Evolutionary conservation across 2,329 filamentous ascomycete genomes (phyloP).

Genomic region (Cadophora sp.): DNA sequence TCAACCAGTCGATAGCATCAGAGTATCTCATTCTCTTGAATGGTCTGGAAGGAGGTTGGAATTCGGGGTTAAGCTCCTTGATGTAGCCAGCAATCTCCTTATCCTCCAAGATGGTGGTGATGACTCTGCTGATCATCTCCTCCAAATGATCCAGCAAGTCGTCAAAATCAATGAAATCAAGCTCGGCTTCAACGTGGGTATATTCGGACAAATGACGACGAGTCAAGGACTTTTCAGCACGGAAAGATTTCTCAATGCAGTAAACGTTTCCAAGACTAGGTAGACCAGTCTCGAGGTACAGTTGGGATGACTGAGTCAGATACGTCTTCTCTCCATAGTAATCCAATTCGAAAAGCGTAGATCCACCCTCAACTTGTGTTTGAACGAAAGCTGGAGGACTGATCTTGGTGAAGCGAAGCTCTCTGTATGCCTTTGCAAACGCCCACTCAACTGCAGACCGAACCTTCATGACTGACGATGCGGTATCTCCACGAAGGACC

Average conservation of each 20-base stretch:
- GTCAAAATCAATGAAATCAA: conserved; percentile 93
- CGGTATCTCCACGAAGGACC: conserved; percentile 71
- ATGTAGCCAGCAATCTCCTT: conserved; percentile 75
- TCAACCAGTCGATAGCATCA: conserved; percentile 94
- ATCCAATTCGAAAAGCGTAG: conserved; percentile 63
- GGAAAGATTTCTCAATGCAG: conserved; percentile 98
- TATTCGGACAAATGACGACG: conserved; percentile 95
- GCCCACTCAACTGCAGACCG: conserved; percentile 72
- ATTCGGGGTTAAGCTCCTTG: conserved; percentile 89
- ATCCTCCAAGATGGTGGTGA: conserved; percentile 79
- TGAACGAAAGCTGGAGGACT: conserved; percentile 79
- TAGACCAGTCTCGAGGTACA: conserved; percentile 95
- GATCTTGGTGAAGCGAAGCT: conserved; percentile 70
- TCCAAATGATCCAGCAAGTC: conserved; percentile 90
- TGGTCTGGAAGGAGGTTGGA: conserved; percentile 80
- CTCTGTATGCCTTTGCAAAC: conserved; percentile 71
- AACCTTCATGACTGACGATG: conserved; percentile 74
- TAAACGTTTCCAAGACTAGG: conserved; percentile 93
- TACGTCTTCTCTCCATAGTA: conserved; percentile 86
- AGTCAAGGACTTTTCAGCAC: conserved; percentile 94
- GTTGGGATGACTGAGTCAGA: conserved; percentile 94
- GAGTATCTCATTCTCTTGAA: conserved; percentile 96
- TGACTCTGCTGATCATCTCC: conserved; percentile 65
- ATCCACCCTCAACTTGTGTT: conserved; percentile 80
- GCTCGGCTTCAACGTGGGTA: conserved; percentile 93